A percentile compares a stretch with the other conserved stretches of the same genome.
Conservation (phyloP, 2,329 filamentous ascomycete species). For the Plenodomus tracheiphilus region DNA sequence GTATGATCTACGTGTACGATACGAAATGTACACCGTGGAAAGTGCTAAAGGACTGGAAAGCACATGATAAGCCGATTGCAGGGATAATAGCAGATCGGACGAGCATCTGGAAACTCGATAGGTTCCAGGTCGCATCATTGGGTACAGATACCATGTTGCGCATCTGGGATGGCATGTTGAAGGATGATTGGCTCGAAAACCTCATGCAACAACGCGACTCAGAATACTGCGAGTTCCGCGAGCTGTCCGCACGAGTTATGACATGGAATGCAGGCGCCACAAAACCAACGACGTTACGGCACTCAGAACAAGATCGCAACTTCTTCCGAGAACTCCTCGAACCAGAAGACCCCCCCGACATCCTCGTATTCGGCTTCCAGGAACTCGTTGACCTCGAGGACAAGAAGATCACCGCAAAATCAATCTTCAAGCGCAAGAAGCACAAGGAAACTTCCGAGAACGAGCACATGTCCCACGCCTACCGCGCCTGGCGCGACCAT, state of each 20-base stretch:
- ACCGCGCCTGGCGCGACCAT: slow-evolving; percentile 94
- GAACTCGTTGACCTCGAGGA: slow-evolving; percentile 98
- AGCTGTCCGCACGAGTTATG: slow-evolving; percentile 77
- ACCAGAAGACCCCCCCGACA: slow-evolving; percentile 78
- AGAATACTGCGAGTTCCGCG: slow-evolving; percentile 83
- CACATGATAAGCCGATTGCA: slow-evolving; percentile 80
- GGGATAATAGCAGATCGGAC: slow-evolving; percentile 77
- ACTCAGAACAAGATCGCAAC: slow-evolving; percentile 68
- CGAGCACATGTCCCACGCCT: slow-evolving; percentile 94
- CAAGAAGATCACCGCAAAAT: slow-evolving; percentile 96
- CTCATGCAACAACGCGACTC: slow-evolving; percentile 84
- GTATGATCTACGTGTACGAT: slow-evolving; percentile 92
- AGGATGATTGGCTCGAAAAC: slow-evolving; percentile 91
- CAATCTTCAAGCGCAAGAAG: slow-evolving; percentile 75
- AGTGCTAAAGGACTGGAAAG: slow-evolving; percentile 92
- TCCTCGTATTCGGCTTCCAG: slow-evolving; percentile 95
- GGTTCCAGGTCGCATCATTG: slow-evolving; percentile 81
- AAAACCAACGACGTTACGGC: slow-evolving; percentile 80
- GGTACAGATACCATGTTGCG: slow-evolving; percentile 84
- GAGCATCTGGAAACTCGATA: slow-evolving; percentile 82
- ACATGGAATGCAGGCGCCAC: slow-evolving; percentile 98
- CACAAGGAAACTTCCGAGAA: slow-evolving; percentile 83
- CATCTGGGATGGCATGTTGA: slow-evolving; percentile 88
- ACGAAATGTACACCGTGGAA: slow-evolving; percentile 80
- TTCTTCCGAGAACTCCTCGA: slow-evolving; percentile 83